A percentile compares a stretch with the other conserved stretches of the same genome.
Conservation (phyloP, 495 filamentous ascomycete species). For the Trichoderma orchidacearum region DNA sequence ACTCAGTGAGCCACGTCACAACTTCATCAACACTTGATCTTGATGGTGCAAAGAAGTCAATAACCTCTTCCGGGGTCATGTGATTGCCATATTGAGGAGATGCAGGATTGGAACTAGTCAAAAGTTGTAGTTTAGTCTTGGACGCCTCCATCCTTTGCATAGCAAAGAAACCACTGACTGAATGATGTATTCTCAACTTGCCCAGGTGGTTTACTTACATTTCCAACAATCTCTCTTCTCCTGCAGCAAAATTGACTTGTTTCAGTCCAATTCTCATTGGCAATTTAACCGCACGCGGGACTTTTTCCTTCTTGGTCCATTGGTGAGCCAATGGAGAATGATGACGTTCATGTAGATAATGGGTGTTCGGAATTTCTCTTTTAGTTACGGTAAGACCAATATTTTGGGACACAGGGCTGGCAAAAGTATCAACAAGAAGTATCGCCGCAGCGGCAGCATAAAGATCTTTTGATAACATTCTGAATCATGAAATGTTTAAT, state of each 20-base stretch:
- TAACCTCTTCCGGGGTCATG: conserved; percentile 29
- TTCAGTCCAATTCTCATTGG: conserved; percentile 11
- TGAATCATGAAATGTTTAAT: neutral
- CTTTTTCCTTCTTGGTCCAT: conserved; percentile 7
- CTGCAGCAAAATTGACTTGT: conserved; percentile 6
- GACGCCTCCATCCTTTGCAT: neutral
- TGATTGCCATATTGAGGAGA: conserved; percentile 37
- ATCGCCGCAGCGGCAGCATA: neutral
- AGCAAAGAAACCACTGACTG: neutral
- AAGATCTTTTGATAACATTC: neutral
- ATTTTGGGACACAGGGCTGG: neutral
- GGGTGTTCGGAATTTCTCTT: neutral
- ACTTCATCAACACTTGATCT: conserved; percentile 23
- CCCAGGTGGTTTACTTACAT: conserved; percentile 30
- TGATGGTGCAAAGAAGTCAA: conserved; percentile 32
- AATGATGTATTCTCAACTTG: neutral
- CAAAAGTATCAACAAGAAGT: neutral
- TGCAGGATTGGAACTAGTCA: conserved; percentile 23
- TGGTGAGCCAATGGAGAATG: neutral
- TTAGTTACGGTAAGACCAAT: neutral
- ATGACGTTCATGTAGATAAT: neutral
- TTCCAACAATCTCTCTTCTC: conserved; percentile 7
- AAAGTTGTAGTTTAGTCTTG: neutral
- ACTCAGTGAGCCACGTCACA: conserved; percentile 28
- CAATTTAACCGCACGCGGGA: conserved; percentile 4